These are phyloP conservation scores for Geoglossum glabrum DNA, from an alignment of 495 filamentous ascomycete species.

Conservation along the genomic window DNA sequence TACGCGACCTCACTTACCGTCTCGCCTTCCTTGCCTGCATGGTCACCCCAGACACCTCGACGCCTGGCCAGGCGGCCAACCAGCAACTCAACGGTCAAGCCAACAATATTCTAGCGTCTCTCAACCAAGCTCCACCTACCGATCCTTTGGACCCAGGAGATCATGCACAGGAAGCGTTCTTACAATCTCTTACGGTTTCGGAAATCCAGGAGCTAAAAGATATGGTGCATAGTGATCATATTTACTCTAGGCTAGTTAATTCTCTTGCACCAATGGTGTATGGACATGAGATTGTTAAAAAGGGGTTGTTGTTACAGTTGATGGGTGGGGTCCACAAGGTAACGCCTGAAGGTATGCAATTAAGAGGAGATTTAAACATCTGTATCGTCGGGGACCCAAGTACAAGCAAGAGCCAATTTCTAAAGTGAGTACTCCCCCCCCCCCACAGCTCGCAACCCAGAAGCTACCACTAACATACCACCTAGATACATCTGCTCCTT, in stretches of 20 bases:
- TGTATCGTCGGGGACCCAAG: constrained; percentile 96
- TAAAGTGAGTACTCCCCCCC: constrained; percentile 69
- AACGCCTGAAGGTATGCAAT: constrained; percentile 75
- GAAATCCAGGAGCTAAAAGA: constrained; percentile 82
- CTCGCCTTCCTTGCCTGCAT: constrained; percentile 93
- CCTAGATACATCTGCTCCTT: constrained; percentile 74
- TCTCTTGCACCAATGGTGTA: constrained; percentile 96
- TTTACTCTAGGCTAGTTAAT: constrained; percentile 82
- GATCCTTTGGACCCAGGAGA: constrained; percentile 51
- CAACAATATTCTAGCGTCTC: constrained; percentile 59
- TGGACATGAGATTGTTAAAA: constrained; percentile 94
- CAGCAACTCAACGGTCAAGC: constrained; percentile 50
- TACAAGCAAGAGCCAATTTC: constrained; percentile 96
- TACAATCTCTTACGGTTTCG: constrained; percentile 57
- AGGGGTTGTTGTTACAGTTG: constrained; percentile 80
- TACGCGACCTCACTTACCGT: constrained; percentile 90
- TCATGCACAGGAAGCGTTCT: constrained; percentile 69
- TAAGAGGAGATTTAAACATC: constrained; percentile 95
- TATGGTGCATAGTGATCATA: constrained; percentile 89
- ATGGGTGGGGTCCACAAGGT: constrained; percentile 85
- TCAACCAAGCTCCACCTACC: constrained; percentile 46
- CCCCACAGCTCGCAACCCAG: no score
- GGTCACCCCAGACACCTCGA: constrained; percentile 79
- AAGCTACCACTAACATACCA: not conserved
- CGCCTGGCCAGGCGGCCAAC: constrained; percentile 43